Base-by-base conservation (phyloP, 768 basidiomycete genomes). In the Pluteus cervinus region DNA sequence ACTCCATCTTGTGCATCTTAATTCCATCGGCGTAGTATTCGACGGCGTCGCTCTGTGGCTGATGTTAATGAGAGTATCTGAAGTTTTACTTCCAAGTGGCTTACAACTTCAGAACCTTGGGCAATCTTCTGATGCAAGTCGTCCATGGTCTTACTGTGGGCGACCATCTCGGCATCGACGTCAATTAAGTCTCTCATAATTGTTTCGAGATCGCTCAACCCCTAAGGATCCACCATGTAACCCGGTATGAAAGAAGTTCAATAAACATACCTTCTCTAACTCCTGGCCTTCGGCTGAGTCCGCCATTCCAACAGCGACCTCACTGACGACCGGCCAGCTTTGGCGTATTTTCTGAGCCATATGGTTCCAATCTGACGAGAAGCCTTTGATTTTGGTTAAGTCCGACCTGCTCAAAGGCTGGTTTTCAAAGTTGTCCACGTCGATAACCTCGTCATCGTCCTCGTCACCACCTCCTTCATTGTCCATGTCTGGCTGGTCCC, bases 161-260 rank as follows among this genome's bases (percentile, higher is more conserved):
- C 58, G 11, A 56, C 59, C 63, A 88, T 75, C 48, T 81, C 76
- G 3, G 69, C 60, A 31, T 75, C 66, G 10, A 83, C 67, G 48
- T 89, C 85, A 16, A 91, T 62, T 3, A 86, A 63, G 30, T 73
- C 66, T 49, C 72, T 79, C 74, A 90, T 83, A 33, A 81, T 63
- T 15, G 32, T 25, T 41, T 93, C 88, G 3, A 91, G 65, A 43
- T 76, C 68, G 14, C 56, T 59, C 16, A 86, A 52, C 23, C 68
- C 65, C 83, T 85, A 40, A 24, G 35, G 33, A 33, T 29, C 32
- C 7, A 33, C 33, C 24, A 29, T 34, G 12, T 17, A 40, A 10
- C 48, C 35, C 36, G 9, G 15, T 18, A 39, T 4, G 16, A 23
- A 33, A 16, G 14, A 15, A 17, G 37, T 35, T 20, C 18, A 35